Conservation (phyloP, 176 grass and related monocot genomes). For the Raddia distichophylla region DNA sequence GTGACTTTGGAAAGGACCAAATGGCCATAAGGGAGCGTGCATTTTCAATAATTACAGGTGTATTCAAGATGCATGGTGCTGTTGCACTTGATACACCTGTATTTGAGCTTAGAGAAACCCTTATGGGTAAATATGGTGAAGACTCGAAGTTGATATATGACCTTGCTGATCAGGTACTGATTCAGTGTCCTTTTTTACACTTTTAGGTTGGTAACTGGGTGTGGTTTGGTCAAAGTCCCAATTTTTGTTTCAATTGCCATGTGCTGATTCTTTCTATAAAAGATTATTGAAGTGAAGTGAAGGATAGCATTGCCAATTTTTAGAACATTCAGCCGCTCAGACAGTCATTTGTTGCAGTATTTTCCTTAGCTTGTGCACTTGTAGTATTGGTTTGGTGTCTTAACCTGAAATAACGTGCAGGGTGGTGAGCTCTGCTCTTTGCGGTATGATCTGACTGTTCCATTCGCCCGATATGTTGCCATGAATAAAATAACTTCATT, state of each 20-base stretch:
- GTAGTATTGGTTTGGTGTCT: background rate
- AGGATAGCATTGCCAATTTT: background rate
- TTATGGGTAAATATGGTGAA: conserved; percentile 99
- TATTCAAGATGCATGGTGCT: conserved; percentile 98
- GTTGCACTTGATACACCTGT: conserved; percentile 93
- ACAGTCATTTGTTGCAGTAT: conserved; percentile 8
- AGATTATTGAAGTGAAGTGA: background rate
- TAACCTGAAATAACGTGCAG: conserved; percentile 48
- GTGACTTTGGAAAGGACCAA: conserved; percentile 94
- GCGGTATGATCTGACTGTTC: conserved; percentile 95
- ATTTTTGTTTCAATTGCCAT: background rate
- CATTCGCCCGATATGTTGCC: conserved; percentile 89
- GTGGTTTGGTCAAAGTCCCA: background rate
- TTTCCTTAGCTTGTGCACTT: background rate
- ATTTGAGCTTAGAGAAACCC: conserved; percentile 96
- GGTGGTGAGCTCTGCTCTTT: conserved; percentile 97
- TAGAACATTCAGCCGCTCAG: background rate
- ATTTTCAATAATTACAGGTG: conserved; percentile 83
- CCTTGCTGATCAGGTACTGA: conserved; percentile 91
- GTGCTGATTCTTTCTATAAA: background rate
- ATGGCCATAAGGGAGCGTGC: conserved; percentile 94
- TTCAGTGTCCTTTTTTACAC: background rate
- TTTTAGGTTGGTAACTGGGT: background rate
- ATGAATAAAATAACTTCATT: conserved; percentile 85
- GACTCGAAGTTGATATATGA: conserved; percentile 98